Conservation (phyloP, 345 rosid genomes). For the Streptanthus diversifolius region DNA sequence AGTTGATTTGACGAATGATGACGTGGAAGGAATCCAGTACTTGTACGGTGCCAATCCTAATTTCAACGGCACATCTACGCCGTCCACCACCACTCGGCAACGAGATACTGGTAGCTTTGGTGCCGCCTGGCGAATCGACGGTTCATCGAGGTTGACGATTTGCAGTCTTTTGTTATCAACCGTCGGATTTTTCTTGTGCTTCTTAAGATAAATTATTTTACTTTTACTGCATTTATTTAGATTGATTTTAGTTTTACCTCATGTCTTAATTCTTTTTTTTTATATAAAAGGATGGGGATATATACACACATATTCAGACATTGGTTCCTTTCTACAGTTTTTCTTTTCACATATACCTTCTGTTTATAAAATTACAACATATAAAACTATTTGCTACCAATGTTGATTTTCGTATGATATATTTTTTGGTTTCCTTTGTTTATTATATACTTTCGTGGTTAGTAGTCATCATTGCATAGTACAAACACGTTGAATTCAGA, state of each 20-base stretch:
- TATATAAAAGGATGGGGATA: not conserved
- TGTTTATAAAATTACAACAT: constrained; percentile 13
- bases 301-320: constrained; percentile 3
- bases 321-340: constrained; percentile 8
- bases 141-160: constrained; percentile 24
- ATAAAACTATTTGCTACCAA: not conserved
- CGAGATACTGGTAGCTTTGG: constrained; percentile 46
- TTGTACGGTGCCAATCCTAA: constrained; percentile 84
- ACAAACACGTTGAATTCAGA: not conserved
- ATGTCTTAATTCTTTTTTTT: constrained; percentile 7
- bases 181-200: constrained; percentile 37
- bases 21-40: constrained; percentile 59
- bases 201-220: constrained; percentile 7
- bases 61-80: constrained; percentile 44
- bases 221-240: constrained; percentile 1
- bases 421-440: not conserved
- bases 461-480: not conserved
- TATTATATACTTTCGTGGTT: not conserved
- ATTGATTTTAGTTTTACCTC: not conserved
- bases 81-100: constrained; percentile 37
- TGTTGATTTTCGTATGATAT: not conserved
- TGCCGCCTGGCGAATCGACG: constrained; percentile 11
- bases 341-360: not conserved
- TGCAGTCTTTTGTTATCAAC: constrained; percentile 30
- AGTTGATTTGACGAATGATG: constrained; percentile 59